Conservation (phyloP, 331 rosid species). For the Rhamnella rubrinervis region DNA sequence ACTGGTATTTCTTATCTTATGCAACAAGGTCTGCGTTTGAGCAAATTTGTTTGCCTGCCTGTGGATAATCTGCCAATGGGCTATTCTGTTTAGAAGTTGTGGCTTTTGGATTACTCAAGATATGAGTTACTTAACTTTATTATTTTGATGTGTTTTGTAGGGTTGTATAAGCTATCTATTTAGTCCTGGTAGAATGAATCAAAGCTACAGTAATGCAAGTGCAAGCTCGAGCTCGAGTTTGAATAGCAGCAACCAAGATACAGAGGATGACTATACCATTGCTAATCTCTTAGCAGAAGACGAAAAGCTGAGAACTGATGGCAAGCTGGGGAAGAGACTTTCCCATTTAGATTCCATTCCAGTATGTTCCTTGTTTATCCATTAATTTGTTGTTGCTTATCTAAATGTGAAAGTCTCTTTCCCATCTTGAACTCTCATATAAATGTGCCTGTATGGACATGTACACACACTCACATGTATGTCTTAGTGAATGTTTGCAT, state of each 20-base stretch:
- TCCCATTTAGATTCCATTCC: slow-evolving; percentile 91
- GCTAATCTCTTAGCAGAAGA: slow-evolving; percentile 74
- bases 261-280: slow-evolving; percentile 89
- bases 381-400: background rate
- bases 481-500: background rate
- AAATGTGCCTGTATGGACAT: background rate
- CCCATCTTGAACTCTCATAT: background rate
- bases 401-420: background rate
- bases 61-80: background rate
- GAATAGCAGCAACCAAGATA: slow-evolving; percentile 66
- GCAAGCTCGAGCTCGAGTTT: slow-evolving; percentile 95
- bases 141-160: slow-evolving; percentile 21
- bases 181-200: slow-evolving; percentile 49
- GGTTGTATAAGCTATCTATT: background rate
- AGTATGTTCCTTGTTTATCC: slow-evolving; percentile 36
- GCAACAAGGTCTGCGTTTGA: background rate
- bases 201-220: slow-evolving; percentile 60
- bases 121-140: background rate
- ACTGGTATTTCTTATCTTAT: slow-evolving; percentile 6
- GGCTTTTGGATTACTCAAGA: background rate
- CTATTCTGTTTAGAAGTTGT: background rate
- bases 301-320: slow-evolving; percentile 35
- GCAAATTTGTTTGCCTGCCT: too few species aligned
- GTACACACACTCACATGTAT: too few species aligned
- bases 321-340: slow-evolving; percentile 79